Evolutionary conservation across 192 early-diverging fungal genomes (phyloP), one percentile per base, ranked within the genome.

Genomic region (Coemansia asiatica): DNA sequence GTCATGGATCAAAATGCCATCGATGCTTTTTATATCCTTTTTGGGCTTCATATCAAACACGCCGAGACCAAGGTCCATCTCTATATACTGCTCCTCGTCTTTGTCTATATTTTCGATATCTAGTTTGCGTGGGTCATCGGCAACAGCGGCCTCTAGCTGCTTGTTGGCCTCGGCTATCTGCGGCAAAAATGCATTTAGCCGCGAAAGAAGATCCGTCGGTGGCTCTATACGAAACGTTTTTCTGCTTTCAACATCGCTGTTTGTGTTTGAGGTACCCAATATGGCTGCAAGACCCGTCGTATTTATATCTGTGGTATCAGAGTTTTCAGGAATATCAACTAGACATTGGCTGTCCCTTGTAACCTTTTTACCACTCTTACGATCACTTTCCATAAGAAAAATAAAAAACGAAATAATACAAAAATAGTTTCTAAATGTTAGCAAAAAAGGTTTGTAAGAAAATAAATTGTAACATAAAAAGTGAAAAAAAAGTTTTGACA

Each of bases 21-120:
- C 63, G 0, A 28, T 22, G 15, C 58, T 25, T 15, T 28, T 27
- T 12, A 22, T 23, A 16, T 71, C 56, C 54, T 65, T 57, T 51
- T 77, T 82, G 9, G 71, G 68, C 35, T 76, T 82, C 73, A 76
- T 72, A 48, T 76, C 80, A 62, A 82, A 76, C 10, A 77, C 71
- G 27, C 75, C 80, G 25, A 77, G 63, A 1, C 75, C 75, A 19
- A 77, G 56, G 28, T 82, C 80, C 80, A 82, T 77, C 28, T 82
- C 80, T 25, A 77, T 77, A 56, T 82, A 76, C 63, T 76, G 75
- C 6, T 57, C 40, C 13, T 70, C 64, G 19, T 76, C 56, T 7
- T 67, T 59, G 31, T 60, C 63, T 10, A 82, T 63, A 26, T 82
- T 82, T 31, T 82, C 79, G 22, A 82, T 82, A 16, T 82, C 68